phyloP scores from a whole-genome alignment of 1,284 basidiomycete genomes.

The Microbotryum violaceum region DNA sequence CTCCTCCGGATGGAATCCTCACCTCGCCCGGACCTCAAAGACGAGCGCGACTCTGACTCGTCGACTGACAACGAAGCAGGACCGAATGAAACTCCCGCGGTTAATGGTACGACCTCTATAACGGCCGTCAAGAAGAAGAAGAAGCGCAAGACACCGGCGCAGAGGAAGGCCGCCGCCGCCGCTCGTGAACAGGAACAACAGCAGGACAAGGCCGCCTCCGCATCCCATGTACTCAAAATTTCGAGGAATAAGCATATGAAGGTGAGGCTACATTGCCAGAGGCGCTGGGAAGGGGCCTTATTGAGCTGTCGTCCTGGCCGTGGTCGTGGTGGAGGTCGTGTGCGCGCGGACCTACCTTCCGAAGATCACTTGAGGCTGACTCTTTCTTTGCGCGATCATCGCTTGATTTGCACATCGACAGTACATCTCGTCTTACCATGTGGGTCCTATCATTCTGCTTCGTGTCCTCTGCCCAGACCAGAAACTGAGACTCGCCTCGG shows the following conservation, averaged over 20 bases:
- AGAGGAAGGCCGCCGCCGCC: constrained; percentile 17
- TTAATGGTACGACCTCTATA: too few relatives aligned
- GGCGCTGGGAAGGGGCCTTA: background rate
- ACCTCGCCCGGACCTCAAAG: too few relatives aligned
- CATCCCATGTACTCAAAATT: constrained; percentile 15
- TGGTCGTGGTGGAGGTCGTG: too few relatives aligned
- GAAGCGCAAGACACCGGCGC: constrained; percentile 22
- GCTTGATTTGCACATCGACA: background rate
- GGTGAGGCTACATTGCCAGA: background rate
- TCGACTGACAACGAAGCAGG: too few relatives aligned
- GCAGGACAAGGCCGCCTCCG: background rate
- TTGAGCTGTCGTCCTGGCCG: too few relatives aligned
- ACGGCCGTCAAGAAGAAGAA: constrained; percentile 23
- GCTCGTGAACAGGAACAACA: constrained; percentile 5
- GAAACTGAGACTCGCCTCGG: too few relatives aligned
- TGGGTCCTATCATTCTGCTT: constrained; percentile 44
- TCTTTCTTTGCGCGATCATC: background rate
- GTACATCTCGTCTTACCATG: constrained; percentile 49
- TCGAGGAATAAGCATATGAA: constrained; percentile 29
- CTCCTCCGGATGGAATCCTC: too few relatives aligned
- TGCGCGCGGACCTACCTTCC: too few relatives aligned
- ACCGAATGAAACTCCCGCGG: too few relatives aligned
- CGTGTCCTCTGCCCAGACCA: background rate
- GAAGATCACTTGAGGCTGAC: background rate
- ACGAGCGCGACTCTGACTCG: too few relatives aligned